Base-by-base conservation (phyloP, 352 stramenopile species). In the Globisporangium alternatum region DNA sequence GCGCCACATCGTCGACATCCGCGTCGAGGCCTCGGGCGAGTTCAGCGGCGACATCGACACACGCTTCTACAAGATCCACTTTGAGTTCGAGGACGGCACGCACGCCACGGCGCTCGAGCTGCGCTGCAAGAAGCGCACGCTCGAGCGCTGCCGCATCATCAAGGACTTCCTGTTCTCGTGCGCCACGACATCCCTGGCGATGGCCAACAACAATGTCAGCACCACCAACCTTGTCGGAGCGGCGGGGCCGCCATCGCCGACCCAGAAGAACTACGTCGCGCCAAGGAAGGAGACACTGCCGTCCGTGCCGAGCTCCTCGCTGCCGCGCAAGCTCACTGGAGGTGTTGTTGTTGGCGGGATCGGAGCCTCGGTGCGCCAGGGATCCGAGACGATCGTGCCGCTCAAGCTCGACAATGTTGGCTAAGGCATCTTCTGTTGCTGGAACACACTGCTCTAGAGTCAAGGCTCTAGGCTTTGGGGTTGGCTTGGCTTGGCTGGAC, bases 31-130 rank as follows among this genome's bases (percentile, higher is more conserved):
- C 43, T 72, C 70, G 13, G 81, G 81, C 17, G 81, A 91, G 62
- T 79, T 88, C 63, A 89, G 75, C 28, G 78, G 80, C 12, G 81
- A 91, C 19, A 70, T 89, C 28, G 80, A 89, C 71, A 91, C 81
- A 52, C 76, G 81, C 8, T 76, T 64, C 54, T 91, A 89, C 67
- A 86, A 89, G 57, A 71, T 91, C 19, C 75, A 88, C 60, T 89
- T 91, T 60, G 81, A 91, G 47, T 91, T 91, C 63, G 70, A 85
- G 57, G 78, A 91, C 51, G 80, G 77, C 19, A 68, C 67, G 5
- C 73, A 88, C 56, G 71, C 80, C 3, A 76, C 74, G 45, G 77
- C 73, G 10, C 69, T 91, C 33, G 81, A 91, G 49, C 70, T 68
- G 17, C 78, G 81, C 19, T 88, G 70, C 70, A 89, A 88, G 76